These are phyloP conservation scores for Saitozyma podzolica DNA, from an alignment of 768 basidiomycete genomes.

Conservation along the genomic window DNA sequence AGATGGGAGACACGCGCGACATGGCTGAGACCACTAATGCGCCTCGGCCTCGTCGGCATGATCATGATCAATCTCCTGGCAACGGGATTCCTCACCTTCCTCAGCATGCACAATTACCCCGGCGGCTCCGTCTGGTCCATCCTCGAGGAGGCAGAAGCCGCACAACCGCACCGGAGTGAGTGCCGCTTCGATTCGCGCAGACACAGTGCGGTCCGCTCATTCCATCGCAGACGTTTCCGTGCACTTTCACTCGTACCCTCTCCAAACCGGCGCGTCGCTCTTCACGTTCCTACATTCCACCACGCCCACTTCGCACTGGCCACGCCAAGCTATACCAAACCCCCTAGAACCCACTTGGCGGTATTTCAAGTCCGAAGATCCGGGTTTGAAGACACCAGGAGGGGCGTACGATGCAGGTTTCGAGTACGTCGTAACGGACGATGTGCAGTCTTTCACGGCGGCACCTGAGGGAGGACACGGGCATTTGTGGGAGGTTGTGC, in stretches of 20 bases:
- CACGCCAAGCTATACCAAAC: conserved; percentile 8
- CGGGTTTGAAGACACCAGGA: conserved; percentile 14
- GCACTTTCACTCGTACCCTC: conserved; percentile 77
- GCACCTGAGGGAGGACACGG: background rate
- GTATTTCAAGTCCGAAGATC: conserved; percentile 78
- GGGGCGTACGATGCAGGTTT: conserved; percentile 20
- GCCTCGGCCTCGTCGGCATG: conserved; percentile 58
- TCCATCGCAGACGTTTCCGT: conserved; percentile 48
- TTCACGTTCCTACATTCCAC: conserved; percentile 62
- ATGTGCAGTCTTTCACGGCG: background rate
- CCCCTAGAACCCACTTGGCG: conserved; percentile 56
- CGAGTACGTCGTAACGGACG: conserved; percentile 38
- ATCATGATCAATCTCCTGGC: conserved; percentile 60
- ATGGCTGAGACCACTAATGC: conserved; percentile 57
- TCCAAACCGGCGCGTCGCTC: conserved; percentile 86
- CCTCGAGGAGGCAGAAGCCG: conserved; percentile 58
- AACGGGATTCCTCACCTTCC: conserved; percentile 60
- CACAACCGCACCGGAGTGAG: conserved; percentile 3
- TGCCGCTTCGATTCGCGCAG: background rate
- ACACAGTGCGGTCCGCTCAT: background rate
- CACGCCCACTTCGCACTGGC: background rate
- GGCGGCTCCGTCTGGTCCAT: conserved; percentile 71
- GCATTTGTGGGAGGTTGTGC: background rate
- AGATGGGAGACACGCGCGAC: conserved; percentile 17
- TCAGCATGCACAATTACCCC: conserved; percentile 80